Percentiles rank a stretch among this genome's conserved stretches.
phyloP scores from a whole-genome alignment of 305 asterid species.

The Andrographis paniculata region DNA sequence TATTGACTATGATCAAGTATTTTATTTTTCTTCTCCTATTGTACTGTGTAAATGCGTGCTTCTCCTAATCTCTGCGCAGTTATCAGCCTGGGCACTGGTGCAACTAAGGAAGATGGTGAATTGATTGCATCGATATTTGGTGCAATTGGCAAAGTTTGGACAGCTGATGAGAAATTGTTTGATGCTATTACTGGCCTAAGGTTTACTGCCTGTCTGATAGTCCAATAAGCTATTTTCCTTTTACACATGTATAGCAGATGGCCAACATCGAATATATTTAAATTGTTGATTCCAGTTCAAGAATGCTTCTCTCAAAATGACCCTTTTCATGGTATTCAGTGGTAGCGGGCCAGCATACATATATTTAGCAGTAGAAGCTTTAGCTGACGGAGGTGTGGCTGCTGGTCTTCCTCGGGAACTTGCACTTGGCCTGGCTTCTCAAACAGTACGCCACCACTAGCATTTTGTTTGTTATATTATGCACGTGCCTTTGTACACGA shows the following conservation, averaged over 20 bases:
- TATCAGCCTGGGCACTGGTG: slow-evolving; percentile 56
- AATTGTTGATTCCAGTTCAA: too few species aligned
- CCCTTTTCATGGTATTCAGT: slow-evolving; percentile 26
- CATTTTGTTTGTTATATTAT: too few species aligned
- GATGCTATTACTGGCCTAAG: slow-evolving; percentile 91
- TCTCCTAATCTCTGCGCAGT: slow-evolving; percentile 31
- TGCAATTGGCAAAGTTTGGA: slow-evolving; percentile 91
- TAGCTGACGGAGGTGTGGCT: slow-evolving; percentile 99
- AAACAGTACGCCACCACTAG: slow-evolving; percentile 59
- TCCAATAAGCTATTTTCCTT: background rate
- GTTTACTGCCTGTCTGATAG: slow-evolving; percentile 24
- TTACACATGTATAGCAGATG: too few species aligned
- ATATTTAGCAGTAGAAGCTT: slow-evolving; percentile 84
- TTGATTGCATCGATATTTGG: slow-evolving; percentile 63
- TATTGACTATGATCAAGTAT: too few species aligned
- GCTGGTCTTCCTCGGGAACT: slow-evolving; percentile 97
- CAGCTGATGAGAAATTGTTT: slow-evolving; percentile 74
- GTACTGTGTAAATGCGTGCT: background rate
- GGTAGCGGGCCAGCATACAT: slow-evolving; percentile 96
- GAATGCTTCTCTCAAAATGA: background rate
- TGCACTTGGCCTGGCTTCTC: slow-evolving; percentile 90
- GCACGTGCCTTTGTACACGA: background rate
- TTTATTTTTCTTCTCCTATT: too few species aligned
- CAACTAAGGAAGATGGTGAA: slow-evolving; percentile 71
- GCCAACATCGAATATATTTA: too few species aligned